A percentile compares a stretch with the other conserved stretches of the same genome.
Conservation (phyloP, 306 rosid genomes). For the Gleditsia sinensis region DNA sequence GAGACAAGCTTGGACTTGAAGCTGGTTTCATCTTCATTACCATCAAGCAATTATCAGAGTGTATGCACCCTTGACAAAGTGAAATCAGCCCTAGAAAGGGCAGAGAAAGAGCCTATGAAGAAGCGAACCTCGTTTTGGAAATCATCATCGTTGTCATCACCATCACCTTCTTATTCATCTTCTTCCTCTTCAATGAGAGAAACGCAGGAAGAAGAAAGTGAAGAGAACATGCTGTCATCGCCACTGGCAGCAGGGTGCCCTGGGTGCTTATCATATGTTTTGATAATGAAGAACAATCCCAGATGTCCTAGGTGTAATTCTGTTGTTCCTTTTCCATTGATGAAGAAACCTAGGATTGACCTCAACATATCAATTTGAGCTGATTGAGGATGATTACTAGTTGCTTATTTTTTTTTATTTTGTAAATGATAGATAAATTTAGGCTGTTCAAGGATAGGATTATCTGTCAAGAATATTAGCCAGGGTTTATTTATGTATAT, state of each 20-base stretch:
- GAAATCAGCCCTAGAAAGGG: constrained; percentile 88
- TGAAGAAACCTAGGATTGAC: constrained; percentile 91
- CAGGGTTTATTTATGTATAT: constrained; percentile 60
- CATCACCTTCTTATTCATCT: constrained; percentile 59
- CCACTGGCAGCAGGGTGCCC: constrained; percentile 96
- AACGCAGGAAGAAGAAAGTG: constrained; percentile 65
- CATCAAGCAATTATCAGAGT: constrained; percentile 69
- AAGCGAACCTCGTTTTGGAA: constrained; percentile 61
- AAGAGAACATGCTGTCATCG: constrained; percentile 49
- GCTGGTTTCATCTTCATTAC: constrained; percentile 49
- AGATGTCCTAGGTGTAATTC: constrained; percentile 90
- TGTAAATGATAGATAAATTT: constrained; percentile 64
- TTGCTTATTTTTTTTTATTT: constrained; percentile 33
- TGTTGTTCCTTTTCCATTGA: constrained; percentile 58
- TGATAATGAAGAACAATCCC: constrained; percentile 86
- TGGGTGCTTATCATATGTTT: constrained; percentile 83
- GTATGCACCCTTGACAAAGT: constrained; percentile 96
- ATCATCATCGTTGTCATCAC: constrained; percentile 44
- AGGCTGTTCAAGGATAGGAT: constrained; percentile 42
- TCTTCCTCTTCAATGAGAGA: constrained; percentile 75
- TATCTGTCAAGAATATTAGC: constrained; percentile 38
- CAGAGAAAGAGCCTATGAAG: constrained; percentile 81
- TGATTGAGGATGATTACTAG: constrained; percentile 8
- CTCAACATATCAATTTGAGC: constrained; percentile 81
- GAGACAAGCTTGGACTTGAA: constrained; percentile 74